Evolutionary conservation across 257 asterid genomes (phyloP).

Genomic region (Solanum medicagineum): DNA sequence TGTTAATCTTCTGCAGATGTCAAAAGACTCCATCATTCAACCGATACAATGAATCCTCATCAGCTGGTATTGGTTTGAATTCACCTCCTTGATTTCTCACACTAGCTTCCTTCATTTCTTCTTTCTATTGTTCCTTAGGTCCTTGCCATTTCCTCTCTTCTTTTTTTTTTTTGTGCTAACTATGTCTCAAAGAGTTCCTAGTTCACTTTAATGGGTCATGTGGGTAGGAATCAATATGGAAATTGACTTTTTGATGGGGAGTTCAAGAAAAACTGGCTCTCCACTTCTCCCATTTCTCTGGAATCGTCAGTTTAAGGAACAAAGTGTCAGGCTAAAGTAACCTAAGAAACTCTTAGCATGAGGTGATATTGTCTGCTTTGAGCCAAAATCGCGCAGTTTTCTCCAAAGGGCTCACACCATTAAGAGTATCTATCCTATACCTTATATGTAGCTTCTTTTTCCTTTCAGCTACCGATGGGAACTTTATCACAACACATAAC

Average conservation of each 20-base stretch:
- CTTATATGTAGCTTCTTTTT: not conserved
- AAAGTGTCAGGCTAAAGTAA: not conserved
- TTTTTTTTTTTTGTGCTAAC: not conserved
- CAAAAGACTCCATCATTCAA: slow-evolving; percentile 10
- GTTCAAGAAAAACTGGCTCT: not conserved
- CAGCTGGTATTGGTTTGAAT: slow-evolving; percentile 19
- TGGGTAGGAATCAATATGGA: not conserved
- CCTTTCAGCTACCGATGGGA: not conserved
- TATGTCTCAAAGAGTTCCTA: not conserved
- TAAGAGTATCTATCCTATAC: not conserved
- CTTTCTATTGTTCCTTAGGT: not conserved
- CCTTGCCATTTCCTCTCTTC: not conserved
- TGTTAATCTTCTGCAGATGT: slow-evolving; percentile 35
- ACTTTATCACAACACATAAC: not conserved
- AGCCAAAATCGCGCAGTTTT: not conserved
- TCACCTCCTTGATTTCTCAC: not conserved
- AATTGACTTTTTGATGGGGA: not conserved
- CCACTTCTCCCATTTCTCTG: not conserved
- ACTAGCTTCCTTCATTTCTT: not conserved
- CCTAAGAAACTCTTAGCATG: not conserved
- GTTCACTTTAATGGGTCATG: not conserved
- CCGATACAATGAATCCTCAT: slow-evolving; percentile 14
- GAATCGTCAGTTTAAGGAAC: not conserved
- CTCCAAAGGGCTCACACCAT: not conserved
- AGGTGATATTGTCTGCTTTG: not conserved